Percentiles rank a stretch among this genome's conserved stretches.
Conservation (phyloP, 1,139 yeast species). For the Candida neerlandica region DNA sequence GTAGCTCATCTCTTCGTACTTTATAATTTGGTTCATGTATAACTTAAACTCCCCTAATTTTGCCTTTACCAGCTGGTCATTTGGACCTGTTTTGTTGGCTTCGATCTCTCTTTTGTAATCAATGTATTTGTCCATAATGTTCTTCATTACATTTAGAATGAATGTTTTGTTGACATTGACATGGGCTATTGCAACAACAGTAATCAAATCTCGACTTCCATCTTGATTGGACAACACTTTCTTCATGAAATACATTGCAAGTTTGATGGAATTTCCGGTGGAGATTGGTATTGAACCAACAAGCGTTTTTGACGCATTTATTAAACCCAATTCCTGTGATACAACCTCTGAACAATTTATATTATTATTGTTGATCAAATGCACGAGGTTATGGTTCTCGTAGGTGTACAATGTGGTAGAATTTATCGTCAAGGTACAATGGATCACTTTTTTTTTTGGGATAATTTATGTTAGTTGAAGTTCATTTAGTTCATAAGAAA, state of each 20-base stretch:
- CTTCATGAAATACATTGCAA: constrained; percentile 53
- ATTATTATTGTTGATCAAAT: constrained; percentile 29
- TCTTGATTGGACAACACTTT: constrained; percentile 41
- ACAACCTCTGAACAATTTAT: constrained; percentile 56
- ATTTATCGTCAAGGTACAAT: constrained; percentile 51
- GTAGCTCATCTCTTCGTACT: constrained; percentile 50
- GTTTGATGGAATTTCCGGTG: constrained; percentile 31
- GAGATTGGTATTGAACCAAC: constrained; percentile 46
- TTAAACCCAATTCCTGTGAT: constrained; percentile 57
- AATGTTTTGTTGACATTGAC: constrained; percentile 46
- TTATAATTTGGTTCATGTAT: constrained; percentile 54
- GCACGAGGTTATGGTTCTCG: constrained; percentile 36
- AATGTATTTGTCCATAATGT: constrained; percentile 51
- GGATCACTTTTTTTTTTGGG: constrained; percentile 33
- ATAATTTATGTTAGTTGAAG: neutral
- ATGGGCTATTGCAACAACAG: constrained; percentile 51
- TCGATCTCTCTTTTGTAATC: constrained; percentile 38
- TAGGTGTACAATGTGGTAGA: constrained; percentile 60
- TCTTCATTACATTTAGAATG: constrained; percentile 49
- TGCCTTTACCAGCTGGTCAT: constrained; percentile 21
- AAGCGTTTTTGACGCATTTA: constrained; percentile 50
- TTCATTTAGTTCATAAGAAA: neutral
- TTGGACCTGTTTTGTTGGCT: constrained; percentile 14
- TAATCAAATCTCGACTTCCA: constrained; percentile 52
- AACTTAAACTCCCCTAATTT: constrained; percentile 53